phyloP scores from a whole-genome alignment of 164 flowering plant species.

The Macadamia integrifolia region DNA sequence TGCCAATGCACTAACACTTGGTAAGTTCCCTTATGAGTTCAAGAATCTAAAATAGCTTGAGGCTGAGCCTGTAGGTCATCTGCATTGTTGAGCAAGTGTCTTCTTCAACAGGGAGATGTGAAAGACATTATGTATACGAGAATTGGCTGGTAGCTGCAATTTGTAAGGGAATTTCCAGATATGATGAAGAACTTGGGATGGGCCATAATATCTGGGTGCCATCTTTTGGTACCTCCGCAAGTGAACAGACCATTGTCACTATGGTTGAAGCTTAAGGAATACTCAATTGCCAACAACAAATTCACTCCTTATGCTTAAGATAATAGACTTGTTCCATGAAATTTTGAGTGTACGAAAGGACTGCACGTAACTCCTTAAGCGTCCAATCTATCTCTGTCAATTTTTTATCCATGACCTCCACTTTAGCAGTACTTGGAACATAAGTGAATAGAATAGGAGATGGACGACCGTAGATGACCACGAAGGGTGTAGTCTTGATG shows the following conservation, averaged over 20 bases:
- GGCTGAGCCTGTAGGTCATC: too few relatives aligned
- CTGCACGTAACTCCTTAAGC: not conserved
- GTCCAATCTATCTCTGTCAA: not conserved
- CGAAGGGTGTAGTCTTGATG: not conserved
- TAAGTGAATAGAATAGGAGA: not conserved
- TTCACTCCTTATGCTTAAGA: not conserved
- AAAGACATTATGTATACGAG: not conserved
- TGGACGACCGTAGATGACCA: not conserved
- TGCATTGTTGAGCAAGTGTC: too few relatives aligned
- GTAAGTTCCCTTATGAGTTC: too few relatives aligned
- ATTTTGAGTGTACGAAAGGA: too few relatives aligned
- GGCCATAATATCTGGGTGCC: not conserved
- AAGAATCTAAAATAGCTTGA: too few relatives aligned
- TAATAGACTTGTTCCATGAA: not conserved
- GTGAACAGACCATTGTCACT: not conserved
- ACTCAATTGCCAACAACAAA: not conserved
- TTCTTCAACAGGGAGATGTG: not conserved
- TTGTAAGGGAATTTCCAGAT: not conserved
- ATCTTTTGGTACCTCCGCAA: not conserved
- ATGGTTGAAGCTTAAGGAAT: not conserved
- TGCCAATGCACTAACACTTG: too few relatives aligned
- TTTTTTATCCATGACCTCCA: not conserved
- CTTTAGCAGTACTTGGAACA: not conserved
- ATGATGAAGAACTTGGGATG: not conserved
- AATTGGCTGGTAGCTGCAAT: not conserved